phyloP scores from a whole-genome alignment of 1,284 basidiomycete species.

The Schizophyllum commune region DNA sequence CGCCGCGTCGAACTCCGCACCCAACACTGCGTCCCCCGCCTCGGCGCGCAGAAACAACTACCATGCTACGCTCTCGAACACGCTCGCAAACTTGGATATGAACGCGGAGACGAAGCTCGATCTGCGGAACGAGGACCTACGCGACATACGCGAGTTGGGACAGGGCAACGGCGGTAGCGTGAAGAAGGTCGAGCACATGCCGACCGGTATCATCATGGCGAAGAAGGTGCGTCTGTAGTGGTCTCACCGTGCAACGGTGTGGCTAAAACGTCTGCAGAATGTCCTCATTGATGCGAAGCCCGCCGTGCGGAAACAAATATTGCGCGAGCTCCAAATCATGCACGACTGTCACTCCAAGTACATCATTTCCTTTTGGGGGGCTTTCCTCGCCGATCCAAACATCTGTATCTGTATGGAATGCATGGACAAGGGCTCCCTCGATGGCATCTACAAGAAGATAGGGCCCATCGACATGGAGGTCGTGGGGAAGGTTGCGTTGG shows the following conservation, averaged over 20 bases:
- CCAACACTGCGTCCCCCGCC: conserved; percentile 18
- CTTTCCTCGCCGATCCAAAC: conserved; percentile 92
- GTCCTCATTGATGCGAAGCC: conserved; percentile 98
- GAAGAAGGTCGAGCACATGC: conserved; percentile 90
- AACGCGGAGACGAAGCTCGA: conserved; percentile 72
- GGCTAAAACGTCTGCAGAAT: conserved; percentile 48
- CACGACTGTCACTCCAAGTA: conserved; percentile 91
- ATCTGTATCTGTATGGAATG: conserved; percentile 99
- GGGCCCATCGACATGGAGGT: conserved; percentile 88
- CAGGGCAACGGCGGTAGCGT: conserved; percentile 98
- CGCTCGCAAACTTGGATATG: conserved; percentile 67
- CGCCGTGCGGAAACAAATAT: conserved; percentile 94
- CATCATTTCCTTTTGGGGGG: conserved; percentile 96
- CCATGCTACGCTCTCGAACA: conserved; percentile 65
- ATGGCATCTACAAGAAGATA: conserved; percentile 91
- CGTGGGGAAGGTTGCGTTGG: conserved; percentile 84
- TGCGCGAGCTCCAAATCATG: conserved; percentile 97
- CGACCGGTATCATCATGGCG: conserved; percentile 86
- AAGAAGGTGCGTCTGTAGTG: conserved; percentile 66
- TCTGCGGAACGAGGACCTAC: conserved; percentile 75
- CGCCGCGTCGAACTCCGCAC: conserved; percentile 5
- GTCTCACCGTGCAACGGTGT: not conserved
- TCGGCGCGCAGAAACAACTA: conserved; percentile 51
- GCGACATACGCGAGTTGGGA: conserved; percentile 83
- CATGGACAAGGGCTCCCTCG: conserved; percentile 89